A percentile compares a stretch with the other conserved stretches of the same genome.
These are phyloP conservation scores for Dioszegia aurantiaca DNA, from an alignment of 768 basidiomycete genomes.

Conservation along the genomic window DNA sequence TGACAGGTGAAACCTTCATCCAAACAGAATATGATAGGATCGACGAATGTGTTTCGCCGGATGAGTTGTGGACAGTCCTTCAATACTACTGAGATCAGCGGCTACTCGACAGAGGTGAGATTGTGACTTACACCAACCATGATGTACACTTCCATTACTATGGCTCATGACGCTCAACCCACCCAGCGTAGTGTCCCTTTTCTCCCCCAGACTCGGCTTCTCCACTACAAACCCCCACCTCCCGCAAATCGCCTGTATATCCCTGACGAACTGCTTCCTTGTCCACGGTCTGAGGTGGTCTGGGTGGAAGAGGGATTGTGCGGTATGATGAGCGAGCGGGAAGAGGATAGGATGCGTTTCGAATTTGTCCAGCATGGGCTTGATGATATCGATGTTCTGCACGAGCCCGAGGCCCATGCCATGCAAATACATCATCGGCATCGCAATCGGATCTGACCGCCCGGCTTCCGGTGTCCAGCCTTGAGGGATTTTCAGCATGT, in stretches of 20 bases:
- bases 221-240: constrained; percentile 63
- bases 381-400: constrained; percentile 60
- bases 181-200: constrained; percentile 23
- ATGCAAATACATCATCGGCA: constrained; percentile 80
- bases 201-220: constrained; percentile 11
- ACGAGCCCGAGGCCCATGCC: constrained; percentile 82
- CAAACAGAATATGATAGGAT: constrained; percentile 76
- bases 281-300: constrained; percentile 68
- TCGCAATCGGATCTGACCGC: constrained; percentile 52
- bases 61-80: constrained; percentile 71
- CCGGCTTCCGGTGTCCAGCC: constrained; percentile 63
- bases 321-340: constrained; percentile 77
- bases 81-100: constrained; percentile 55
- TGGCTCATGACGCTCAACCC: constrained; percentile 81
- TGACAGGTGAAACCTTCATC: constrained; percentile 95
- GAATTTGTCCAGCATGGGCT: constrained; percentile 52
- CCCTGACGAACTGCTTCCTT: constrained; percentile 61
- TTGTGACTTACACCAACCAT: constrained; percentile 11
- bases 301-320: constrained; percentile 77
- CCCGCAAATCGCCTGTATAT: constrained; percentile 61
- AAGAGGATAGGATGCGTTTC: constrained; percentile 74
- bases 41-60: constrained; percentile 78
- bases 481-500: constrained; percentile 68
- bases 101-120: neutral
- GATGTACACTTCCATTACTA: constrained; percentile 67